Conservation (phyloP, 306 rosid species). For the Dalbergia oliveri region DNA sequence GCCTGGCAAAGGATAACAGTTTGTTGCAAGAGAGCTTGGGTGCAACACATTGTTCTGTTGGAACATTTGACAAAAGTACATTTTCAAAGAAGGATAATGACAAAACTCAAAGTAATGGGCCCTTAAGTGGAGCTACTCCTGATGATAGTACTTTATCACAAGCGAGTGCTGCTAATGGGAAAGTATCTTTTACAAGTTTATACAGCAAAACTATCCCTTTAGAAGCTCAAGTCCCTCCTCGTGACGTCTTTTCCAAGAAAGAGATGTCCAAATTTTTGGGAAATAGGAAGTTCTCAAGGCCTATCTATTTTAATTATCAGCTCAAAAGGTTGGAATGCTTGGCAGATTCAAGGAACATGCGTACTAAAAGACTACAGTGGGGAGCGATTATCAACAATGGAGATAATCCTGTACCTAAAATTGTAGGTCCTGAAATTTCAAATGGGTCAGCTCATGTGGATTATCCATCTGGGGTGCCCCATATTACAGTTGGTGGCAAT, state of each 20-base stretch:
- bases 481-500: conserved; percentile 48
- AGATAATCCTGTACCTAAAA: conserved; percentile 43
- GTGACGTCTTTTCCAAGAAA: conserved; percentile 74
- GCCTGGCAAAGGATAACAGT: conserved; percentile 48
- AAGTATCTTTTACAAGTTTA: conserved; percentile 51
- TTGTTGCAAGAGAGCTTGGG: conserved; percentile 56
- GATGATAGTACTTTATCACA: conserved; percentile 52
- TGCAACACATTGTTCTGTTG: conserved; percentile 48
- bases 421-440: conserved; percentile 56
- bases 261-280: conserved; percentile 75
- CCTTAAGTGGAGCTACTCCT: conserved; percentile 46
- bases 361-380: conserved; percentile 43
- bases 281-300: conserved; percentile 64
- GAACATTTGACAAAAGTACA: conserved; percentile 33
- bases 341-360: conserved; percentile 54
- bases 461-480: conserved; percentile 48
- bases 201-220: conserved; percentile 67
- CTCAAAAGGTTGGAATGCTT: conserved; percentile 50
- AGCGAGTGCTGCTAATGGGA: conserved; percentile 50
- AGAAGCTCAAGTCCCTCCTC: conserved; percentile 84
- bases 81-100: conserved; percentile 44
- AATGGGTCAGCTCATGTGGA: conserved; percentile 52
- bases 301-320: conserved; percentile 57
- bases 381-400: conserved; percentile 40
- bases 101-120: conserved; percentile 45